Base-by-base conservation (phyloP, 768 basidiomycete genomes). In the Krasilnikovozyma curviuscula region DNA sequence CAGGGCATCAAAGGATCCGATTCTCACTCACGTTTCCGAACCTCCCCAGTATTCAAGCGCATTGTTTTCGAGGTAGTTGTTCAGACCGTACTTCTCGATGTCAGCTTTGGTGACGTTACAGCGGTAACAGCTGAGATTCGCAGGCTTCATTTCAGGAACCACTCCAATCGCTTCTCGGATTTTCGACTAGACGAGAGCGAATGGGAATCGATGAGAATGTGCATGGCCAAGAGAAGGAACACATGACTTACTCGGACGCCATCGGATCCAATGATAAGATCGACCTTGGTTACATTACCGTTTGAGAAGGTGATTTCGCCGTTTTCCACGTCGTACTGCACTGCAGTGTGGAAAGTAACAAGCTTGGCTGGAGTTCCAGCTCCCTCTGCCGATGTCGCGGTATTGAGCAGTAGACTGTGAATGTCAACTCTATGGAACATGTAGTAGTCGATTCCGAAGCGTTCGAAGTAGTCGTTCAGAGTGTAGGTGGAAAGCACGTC, bases 241-340 rank as follows among this genome's bases (percentile, higher is more conserved):
- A n/a, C n/a, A n/a, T n/a, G n/a, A n/a, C n/a, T n/a, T n/a, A n/a
- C n/a, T 14, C 63, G 58, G 35, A 64, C 65, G 6, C 78, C 77
- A 58, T 78, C 77, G 3, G 77, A 76, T 28, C 73, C 76, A 19
- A 78, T 67, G 44, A 78, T 63, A 25, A 77, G 61, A 57, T 79
- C 74, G 14, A 70, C 71, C 16, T 54, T 56, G 8, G 76, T 46
- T 12, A 56, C 63, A 43, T 70, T 64, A 16, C 74, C 75, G 30
- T 59, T 65, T 21, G 67, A 66, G 23, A 70, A 47, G 8, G 55
- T 61, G 9, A 65, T 57, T 18, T 43, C 45, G 16, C 46, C 56
- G 5, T 19, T 24, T 10, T 57, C 55, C 27, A 43, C 40, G 43
- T 59, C 58, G 44, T 57, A 40, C 25, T 31, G 34, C 28, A 44